Base-by-base conservation (phyloP, 768 basidiomycete species). In the Russula olivacea region DNA sequence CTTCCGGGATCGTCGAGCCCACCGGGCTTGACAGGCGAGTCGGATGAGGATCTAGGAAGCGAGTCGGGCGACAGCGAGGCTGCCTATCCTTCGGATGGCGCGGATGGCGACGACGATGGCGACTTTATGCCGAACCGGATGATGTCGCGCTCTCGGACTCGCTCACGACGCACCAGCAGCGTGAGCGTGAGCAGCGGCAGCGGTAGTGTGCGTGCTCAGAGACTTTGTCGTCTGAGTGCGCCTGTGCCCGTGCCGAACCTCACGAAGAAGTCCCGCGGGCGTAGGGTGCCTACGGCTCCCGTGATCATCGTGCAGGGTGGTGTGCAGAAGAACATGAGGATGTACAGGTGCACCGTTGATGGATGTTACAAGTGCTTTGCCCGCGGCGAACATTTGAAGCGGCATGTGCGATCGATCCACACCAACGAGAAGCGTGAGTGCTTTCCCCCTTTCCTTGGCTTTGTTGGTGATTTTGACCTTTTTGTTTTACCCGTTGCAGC, bases 301-400 rank as follows among this genome's bases (percentile, higher is more conserved):
- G 69, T 69, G 47, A 64, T 71, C 38, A 66, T 72, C 21, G 53
- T 59, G 25, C 69, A 72, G 61, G 70, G 69, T 7, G 68, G 65
- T 15, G 61, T 66, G 55, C 72, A 71, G 59, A 73, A 72, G 68
- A 70, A 70, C 64, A 61, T 69, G 60, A 71, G 76, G 47, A 71
- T 69, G 52, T 91, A 91, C 72, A 77, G 83, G 53, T 94, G 92
- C 77, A 81, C 82, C 62, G 91, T 93, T 30, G 81, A 82, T 17
- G 91, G 86, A 6, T 95, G 93, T 72, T 88, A 87, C 48, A 93
- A 93, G 75, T 89, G 86, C 69, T 95, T 96, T 74, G 86, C 87
- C 40, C 80, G 93, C 34, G 88, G 88, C 23, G 93, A 96, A 74
- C 93, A 96, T 72, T 76, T 96, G 66, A 94, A 94, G 79, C 78